phyloP scores from a whole-genome alignment of 208 protist species.

The Sergeia podlipaevii region DNA sequence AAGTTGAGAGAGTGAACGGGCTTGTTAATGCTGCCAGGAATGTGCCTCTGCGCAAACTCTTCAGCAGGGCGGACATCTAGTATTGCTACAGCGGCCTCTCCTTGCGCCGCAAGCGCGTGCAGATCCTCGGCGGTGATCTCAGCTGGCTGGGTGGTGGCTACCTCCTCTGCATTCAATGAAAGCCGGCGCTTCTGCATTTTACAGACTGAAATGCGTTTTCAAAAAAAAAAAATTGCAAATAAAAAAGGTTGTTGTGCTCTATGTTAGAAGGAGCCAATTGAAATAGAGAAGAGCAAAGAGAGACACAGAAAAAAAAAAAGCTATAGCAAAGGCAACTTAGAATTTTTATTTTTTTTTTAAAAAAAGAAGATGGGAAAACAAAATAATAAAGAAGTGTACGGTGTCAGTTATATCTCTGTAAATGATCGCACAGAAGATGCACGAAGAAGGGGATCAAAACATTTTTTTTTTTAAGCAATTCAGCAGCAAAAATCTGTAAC shows the following conservation, averaged over 20 bases:
- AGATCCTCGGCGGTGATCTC: slow-evolving; percentile 25
- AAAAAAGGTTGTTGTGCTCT: too few species aligned
- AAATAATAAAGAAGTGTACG: background rate
- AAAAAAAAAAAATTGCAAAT: too few species aligned
- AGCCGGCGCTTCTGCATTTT: too few species aligned
- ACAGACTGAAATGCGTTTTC: background rate
- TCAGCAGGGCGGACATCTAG: slow-evolving; percentile 41
- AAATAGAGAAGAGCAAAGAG: too few species aligned
- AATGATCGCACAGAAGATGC: too few species aligned
- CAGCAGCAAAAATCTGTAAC: too few species aligned
- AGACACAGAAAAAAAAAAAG: slow-evolving; percentile 9
- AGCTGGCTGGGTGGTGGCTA: slow-evolving; percentile 5
- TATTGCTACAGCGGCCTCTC: slow-evolving; percentile 3
- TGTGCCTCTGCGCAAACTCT: slow-evolving; percentile 24
- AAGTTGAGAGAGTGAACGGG: slow-evolving; percentile 29
- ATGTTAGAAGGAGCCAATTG: too few species aligned
- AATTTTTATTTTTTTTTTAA: background rate
- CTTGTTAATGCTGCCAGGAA: slow-evolving; percentile 36
- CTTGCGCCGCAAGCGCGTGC: slow-evolving; percentile 7
- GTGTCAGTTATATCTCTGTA: too few species aligned
- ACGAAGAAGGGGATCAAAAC: too few species aligned
- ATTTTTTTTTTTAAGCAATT: too few species aligned
- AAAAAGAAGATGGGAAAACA: background rate
- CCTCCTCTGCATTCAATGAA: slow-evolving; percentile 5
- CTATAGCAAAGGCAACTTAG: background rate